Percentiles rank a stretch among this genome's conserved stretches.
Conservation (phyloP, 805 yeast species). For the Priceomyces melissophilus region DNA sequence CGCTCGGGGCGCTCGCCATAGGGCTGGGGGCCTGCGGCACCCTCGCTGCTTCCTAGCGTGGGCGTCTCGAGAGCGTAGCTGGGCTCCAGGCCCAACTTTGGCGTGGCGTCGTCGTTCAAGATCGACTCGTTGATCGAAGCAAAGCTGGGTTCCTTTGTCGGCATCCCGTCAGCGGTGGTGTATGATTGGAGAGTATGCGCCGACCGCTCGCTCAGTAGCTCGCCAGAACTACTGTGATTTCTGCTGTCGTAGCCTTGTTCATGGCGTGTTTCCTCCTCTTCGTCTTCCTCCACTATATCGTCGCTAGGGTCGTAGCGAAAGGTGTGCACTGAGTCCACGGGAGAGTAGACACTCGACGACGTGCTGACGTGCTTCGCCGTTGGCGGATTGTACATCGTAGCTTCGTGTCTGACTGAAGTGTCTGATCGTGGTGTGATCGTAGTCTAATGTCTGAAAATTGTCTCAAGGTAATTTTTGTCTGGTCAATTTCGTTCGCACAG, state of each 20-base stretch:
- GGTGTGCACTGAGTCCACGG: conserved; percentile 18
- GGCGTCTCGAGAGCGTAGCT: conserved; percentile 9
- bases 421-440: too few species aligned
- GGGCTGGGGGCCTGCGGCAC: neutral
- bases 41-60: neutral
- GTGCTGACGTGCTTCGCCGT: conserved; percentile 23
- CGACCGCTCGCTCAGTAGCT: conserved; percentile 12
- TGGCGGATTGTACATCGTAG: conserved; percentile 7
- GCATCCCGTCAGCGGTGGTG: conserved; percentile 20
- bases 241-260: too few species aligned
- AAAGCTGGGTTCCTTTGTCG: conserved; percentile 24
- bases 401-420: too few species aligned
- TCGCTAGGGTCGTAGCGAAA: conserved; percentile 10
- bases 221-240: conserved; percentile 1
- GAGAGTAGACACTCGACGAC: conserved; percentile 36
- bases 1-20: too few species aligned
- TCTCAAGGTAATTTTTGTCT: too few species aligned
- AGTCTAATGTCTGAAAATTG: too few species aligned
- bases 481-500: too few species aligned
- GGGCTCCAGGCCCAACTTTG: conserved; percentile 16
- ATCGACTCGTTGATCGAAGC: conserved; percentile 32
- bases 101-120: conserved; percentile 31
- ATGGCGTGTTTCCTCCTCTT: too few species aligned
- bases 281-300: conserved; percentile 14
- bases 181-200: conserved; percentile 24